A percentile compares a stretch with the other conserved stretches of the same genome.
These are phyloP conservation scores for Arthrobotrys iridis DNA, from an alignment of 2,329 filamentous ascomycete genomes.

Conservation along the genomic window DNA sequence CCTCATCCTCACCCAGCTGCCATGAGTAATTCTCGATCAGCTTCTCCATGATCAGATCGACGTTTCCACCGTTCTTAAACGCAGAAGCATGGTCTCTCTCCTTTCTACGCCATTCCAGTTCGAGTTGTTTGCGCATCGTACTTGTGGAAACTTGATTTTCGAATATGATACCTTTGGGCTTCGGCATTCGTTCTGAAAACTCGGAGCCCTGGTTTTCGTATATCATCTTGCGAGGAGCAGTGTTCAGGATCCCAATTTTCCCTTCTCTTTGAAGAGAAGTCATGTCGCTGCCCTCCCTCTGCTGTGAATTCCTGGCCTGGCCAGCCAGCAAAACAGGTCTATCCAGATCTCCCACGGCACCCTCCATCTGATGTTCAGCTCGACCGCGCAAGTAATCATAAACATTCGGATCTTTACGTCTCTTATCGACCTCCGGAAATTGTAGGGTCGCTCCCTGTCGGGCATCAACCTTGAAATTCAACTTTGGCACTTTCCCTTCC, in stretches of 20 bases:
- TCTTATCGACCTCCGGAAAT: too few relatives aligned
- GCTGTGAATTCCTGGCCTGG: too few relatives aligned
- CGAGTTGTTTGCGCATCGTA: constrained; percentile 3
- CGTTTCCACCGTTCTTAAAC: constrained; percentile 10
- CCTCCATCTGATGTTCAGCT: not conserved
- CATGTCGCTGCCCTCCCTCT: too few relatives aligned
- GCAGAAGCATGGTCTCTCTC: constrained; percentile 5
- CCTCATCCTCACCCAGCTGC: constrained; percentile 7
- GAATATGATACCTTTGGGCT: not conserved
- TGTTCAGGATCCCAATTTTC: too few relatives aligned
- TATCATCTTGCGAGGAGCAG: not conserved
- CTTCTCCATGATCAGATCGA: constrained; percentile 29
- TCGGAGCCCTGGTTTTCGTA: not conserved
- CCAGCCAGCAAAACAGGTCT: too few relatives aligned
- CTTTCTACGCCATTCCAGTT: constrained; percentile 7
- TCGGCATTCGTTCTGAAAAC: not conserved
- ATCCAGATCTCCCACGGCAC: not conserved
- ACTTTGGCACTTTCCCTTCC: too few relatives aligned
- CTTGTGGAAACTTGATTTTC: not conserved
- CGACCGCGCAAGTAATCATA: not conserved
- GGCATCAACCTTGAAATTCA: not conserved
- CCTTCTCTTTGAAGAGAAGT: too few relatives aligned
- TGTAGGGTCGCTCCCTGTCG: too few relatives aligned
- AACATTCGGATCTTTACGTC: not conserved
- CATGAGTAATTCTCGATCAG: constrained; percentile 28